Conservation (phyloP, 2,329 filamentous ascomycete genomes). For the Aspergillus versicolor region DNA sequence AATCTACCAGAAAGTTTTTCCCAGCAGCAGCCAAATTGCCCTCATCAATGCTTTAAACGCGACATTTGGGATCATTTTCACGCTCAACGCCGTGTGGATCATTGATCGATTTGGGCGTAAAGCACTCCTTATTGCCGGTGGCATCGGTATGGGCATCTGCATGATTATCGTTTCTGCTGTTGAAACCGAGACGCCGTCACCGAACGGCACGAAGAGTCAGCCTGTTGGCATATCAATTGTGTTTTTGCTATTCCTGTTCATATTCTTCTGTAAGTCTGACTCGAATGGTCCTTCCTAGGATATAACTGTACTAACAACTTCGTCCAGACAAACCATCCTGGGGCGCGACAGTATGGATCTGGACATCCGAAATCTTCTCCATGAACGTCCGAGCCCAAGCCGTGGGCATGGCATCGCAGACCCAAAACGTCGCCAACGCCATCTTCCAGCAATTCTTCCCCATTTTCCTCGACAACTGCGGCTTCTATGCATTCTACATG, state of each 20-base stretch:
- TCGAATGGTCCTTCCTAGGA: neutral
- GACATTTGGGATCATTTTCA: slow-evolving; percentile 71
- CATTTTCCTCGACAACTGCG: slow-evolving; percentile 60
- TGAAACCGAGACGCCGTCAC: slow-evolving; percentile 57
- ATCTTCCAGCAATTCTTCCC: slow-evolving; percentile 72
- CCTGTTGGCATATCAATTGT: slow-evolving; percentile 67
- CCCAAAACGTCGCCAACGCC: slow-evolving; percentile 64
- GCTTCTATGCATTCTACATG: slow-evolving; percentile 58
- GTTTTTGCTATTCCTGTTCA: slow-evolving; percentile 66
- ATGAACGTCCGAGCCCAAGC: slow-evolving; percentile 72
- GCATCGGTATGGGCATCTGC: slow-evolving; percentile 66
- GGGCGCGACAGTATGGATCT: slow-evolving; percentile 71
- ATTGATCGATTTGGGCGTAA: slow-evolving; percentile 70
- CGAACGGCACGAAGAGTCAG: slow-evolving; percentile 54
- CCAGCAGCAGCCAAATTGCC: slow-evolving; percentile 58
- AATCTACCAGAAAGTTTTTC: slow-evolving; percentile 72
- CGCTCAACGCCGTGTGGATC: slow-evolving; percentile 70
- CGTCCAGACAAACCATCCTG: slow-evolving; percentile 63
- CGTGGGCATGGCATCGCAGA: slow-evolving; percentile 64
- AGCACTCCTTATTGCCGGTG: slow-evolving; percentile 68
- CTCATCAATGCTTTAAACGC: slow-evolving; percentile 74
- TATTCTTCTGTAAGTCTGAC: slow-evolving; percentile 42
- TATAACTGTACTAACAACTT: slow-evolving; percentile 25
- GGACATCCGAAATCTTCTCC: slow-evolving; percentile 67
- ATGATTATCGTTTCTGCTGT: slow-evolving; percentile 66